Evolutionary conservation across 352 stramenopile species (phyloP).

Genomic region (Phytophthora citricola): DNA sequence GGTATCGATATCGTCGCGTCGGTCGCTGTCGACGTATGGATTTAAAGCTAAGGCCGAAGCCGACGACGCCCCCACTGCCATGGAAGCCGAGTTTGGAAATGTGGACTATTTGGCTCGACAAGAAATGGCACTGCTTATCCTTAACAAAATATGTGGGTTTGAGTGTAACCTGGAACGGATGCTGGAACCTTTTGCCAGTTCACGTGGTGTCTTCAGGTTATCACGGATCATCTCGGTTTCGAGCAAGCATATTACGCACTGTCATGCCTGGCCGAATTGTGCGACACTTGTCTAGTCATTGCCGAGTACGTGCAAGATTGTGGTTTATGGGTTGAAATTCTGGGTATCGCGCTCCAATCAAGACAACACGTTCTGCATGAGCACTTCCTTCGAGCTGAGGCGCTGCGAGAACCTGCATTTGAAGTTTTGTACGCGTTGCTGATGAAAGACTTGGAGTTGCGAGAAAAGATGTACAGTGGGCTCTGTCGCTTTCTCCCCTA

Average conservation of each 20-base stretch:
- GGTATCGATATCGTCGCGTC: conserved; percentile 79
- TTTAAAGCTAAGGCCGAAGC: conserved; percentile 59
- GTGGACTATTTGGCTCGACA: conserved; percentile 78
- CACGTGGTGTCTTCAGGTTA: conserved; percentile 84
- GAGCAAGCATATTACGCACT: conserved; percentile 83
- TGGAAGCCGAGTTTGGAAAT: conserved; percentile 82
- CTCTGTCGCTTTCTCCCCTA: conserved; percentile 83
- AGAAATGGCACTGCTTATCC: conserved; percentile 74
- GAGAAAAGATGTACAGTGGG: conserved; percentile 77
- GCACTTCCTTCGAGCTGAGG: conserved; percentile 80
- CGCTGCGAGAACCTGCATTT: conserved; percentile 78
- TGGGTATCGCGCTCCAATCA: conserved; percentile 79
- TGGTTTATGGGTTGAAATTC: conserved; percentile 80
- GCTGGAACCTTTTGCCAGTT: conserved; percentile 75
- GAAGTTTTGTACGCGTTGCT: conserved; percentile 82
- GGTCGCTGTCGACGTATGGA: conserved; percentile 77
- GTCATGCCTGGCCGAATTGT: conserved; percentile 80
- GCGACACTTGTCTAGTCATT: conserved; percentile 76
- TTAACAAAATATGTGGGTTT: conserved; percentile 85
- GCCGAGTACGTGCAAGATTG: conserved; percentile 79
- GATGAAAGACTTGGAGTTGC: conserved; percentile 71
- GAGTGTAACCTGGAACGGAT: conserved; percentile 77
- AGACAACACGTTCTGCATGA: conserved; percentile 85
- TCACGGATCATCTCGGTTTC: conserved; percentile 81
- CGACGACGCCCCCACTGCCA: conserved; percentile 39